These are phyloP conservation scores for Ormosia semicastrata DNA, from an alignment of 306 rosid genomes.

Conservation along the genomic window DNA sequence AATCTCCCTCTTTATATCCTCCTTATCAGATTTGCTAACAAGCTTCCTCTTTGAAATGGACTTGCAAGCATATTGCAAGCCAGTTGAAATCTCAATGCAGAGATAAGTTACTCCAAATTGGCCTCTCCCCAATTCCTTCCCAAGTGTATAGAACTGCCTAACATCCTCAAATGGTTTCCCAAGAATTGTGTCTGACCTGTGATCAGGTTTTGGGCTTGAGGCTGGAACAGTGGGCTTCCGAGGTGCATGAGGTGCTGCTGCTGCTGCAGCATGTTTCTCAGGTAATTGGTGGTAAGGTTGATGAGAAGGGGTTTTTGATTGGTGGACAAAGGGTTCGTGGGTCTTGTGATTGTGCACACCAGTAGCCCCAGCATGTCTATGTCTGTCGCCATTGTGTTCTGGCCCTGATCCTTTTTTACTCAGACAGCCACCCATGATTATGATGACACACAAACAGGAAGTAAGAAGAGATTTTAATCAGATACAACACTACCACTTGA, in stretches of 20 bases:
- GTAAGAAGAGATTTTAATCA: background rate
- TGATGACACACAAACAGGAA: background rate
- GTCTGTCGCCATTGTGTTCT: slow-evolving; percentile 39
- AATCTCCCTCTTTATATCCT: slow-evolving; percentile 82
- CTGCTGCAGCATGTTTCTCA: slow-evolving; percentile 18
- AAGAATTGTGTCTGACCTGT: slow-evolving; percentile 46
- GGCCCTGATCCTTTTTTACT: slow-evolving; percentile 46
- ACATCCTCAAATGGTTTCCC: slow-evolving; percentile 80
- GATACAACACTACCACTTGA: background rate
- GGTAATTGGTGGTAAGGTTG: slow-evolving; percentile 47
- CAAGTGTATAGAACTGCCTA: slow-evolving; percentile 52
- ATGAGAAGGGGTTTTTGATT: slow-evolving; percentile 38
- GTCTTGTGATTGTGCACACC: slow-evolving; percentile 35
- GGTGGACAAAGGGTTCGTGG: slow-evolving; percentile 43
- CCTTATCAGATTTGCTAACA: slow-evolving; percentile 59
- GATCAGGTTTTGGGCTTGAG: slow-evolving; percentile 40
- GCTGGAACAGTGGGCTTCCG: slow-evolving; percentile 35
- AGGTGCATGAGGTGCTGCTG: slow-evolving; percentile 20
- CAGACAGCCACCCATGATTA: slow-evolving; percentile 65
- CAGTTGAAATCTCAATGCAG: slow-evolving; percentile 70
- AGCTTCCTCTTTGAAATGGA: slow-evolving; percentile 86
- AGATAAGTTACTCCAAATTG: slow-evolving; percentile 86
- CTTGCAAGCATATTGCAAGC: slow-evolving; percentile 74
- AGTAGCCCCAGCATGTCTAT: slow-evolving; percentile 26
- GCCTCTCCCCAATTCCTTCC: slow-evolving; percentile 88